phyloP scores from a whole-genome alignment of 441 rosid genomes.

The Mallotus repandus region DNA sequence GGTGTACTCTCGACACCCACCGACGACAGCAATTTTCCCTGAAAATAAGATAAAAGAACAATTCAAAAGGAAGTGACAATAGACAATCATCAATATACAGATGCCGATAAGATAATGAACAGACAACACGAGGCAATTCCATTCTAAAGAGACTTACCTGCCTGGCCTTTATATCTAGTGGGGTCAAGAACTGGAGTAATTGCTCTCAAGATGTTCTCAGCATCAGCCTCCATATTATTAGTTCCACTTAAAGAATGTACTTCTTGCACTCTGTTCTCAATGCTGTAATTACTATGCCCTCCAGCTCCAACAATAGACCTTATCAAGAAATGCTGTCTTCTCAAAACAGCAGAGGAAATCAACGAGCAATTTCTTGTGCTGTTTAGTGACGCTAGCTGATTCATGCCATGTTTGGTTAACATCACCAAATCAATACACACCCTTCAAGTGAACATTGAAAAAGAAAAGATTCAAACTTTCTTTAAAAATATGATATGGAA shows the following conservation, averaged over 20 bases:
- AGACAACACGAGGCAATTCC: neutral
- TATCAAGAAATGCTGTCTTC: slow-evolving; percentile 68
- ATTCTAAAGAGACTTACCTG: slow-evolving; percentile 47
- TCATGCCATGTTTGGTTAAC: slow-evolving; percentile 49
- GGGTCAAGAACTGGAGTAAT: slow-evolving; percentile 65
- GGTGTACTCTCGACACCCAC: slow-evolving; percentile 97
- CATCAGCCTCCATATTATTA: slow-evolving; percentile 59
- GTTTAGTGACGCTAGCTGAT: slow-evolving; percentile 34
- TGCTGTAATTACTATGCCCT: slow-evolving; percentile 15
- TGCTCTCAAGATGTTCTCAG: slow-evolving; percentile 55
- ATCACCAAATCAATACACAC: slow-evolving; percentile 27
- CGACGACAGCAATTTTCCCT: slow-evolving; percentile 93
- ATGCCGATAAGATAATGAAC: neutral
- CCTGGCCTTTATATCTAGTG: slow-evolving; percentile 82
- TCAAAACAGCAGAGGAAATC: slow-evolving; percentile 44
- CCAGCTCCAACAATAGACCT: slow-evolving; percentile 44
- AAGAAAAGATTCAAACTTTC: neutral
- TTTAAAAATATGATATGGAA: neutral
- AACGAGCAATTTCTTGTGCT: slow-evolving; percentile 24
- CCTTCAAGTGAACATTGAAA: neutral
- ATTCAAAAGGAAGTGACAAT: neutral
- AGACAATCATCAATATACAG: neutral
- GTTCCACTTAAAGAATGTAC: slow-evolving; percentile 32
- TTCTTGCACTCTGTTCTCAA: slow-evolving; percentile 34
- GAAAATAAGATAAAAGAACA: slow-evolving; percentile 6